Evolutionary conservation across 2,329 filamentous ascomycete species (phyloP), one percentile per base, ranked within the genome.

Genomic region (Phoma sp.): DNA sequence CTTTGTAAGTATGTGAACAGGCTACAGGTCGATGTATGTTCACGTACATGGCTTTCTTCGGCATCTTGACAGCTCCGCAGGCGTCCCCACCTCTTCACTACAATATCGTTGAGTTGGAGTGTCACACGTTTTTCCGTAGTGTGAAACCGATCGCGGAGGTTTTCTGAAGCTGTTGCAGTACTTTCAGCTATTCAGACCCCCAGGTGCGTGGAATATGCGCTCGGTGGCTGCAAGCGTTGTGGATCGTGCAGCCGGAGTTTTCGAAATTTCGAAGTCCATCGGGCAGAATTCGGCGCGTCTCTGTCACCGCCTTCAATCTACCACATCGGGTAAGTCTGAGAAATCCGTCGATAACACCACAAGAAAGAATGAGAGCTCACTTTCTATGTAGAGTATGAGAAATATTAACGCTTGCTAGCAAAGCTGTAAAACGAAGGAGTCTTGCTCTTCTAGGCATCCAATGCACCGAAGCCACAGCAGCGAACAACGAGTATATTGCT

Each of bases 41-140:
- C 32, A 44, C 68, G 46, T 71, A 72, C 70, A 73, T 74, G n/a
- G 73, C 73, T 66, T 75, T 75, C 67, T 75, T 75, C 17, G 67
- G 66, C 73, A 75, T 75, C 57, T 64, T 69, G 62, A 64, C 60
- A 63, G 60, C 64, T 70, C 60, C 61, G 58, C 61, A 69, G 63
- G 67, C 65, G 65, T 67, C 66, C 65, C 66, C 69, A 65, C 71
- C 66, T 63, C 65, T 63, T 60, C 25, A 38, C 56, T 60, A 24
- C 12, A 33, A 37, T 25, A 9, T 12, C 21, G 10, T 47, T n/a
- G 24, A 10, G 31, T 38, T 17, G 24, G 22, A 33, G 24, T 22
- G 31, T 47, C 43, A 43, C 51, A 44, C 41, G 29, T 10, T 31
- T 24, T 24, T 17, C 3, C 5, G 21, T 5, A 10, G 7, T 21